Evolutionary conservation across 805 yeast species (phyloP), one percentile per base, ranked within the genome.

Genomic region (Metschnikowia peoriensis): DNA sequence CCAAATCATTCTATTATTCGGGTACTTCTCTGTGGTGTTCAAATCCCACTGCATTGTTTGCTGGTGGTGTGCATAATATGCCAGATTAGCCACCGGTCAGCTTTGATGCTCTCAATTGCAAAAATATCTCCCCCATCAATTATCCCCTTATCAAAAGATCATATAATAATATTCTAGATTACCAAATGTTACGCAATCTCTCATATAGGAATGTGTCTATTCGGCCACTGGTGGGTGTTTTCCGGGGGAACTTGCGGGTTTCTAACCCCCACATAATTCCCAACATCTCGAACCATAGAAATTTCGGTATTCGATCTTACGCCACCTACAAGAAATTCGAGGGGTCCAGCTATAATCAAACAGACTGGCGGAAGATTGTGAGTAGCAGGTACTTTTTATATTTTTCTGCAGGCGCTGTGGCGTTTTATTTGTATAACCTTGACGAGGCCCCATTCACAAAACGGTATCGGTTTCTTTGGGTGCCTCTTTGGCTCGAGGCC

Each of bases 391-490:
- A 60, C 32, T 51, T 63, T 73, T 46, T 80, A 76, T 65, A 71
- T 76, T 29, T 46, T 22, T 49, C 52, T 9, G 59, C 53, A 11
- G 66, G 60, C 1, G 14, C 54, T 16, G 58, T 46, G 2, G 62
- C 54, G 14, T 63, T 66, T 47, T 65, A 65, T 53, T 39, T 59
- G 38, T 65, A 65, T 58, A 75, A 85, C 32, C 72, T 89, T 32
- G 88, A 91, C 57, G 80, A 81, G 57, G 97, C 96, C 0, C 97
- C 97, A 0, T 85, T 86, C 28, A 84, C 96, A 1, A 82, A 84
- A 34, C 73, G 98, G 46, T 71, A 63, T 32, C 74, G 97, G 56
- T 80, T 90, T 61, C 80, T 91, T 64, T 80, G 90, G 79, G 74
- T 88, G 1, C 86, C 90, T 6, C 77, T 78, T 46, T 80, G 84